A percentile compares a stretch with the other conserved stretches of the same genome.
phyloP scores from a whole-genome alignment of 2,329 filamentous ascomycete genomes.

The Colletotrichum cuscutae region DNA sequence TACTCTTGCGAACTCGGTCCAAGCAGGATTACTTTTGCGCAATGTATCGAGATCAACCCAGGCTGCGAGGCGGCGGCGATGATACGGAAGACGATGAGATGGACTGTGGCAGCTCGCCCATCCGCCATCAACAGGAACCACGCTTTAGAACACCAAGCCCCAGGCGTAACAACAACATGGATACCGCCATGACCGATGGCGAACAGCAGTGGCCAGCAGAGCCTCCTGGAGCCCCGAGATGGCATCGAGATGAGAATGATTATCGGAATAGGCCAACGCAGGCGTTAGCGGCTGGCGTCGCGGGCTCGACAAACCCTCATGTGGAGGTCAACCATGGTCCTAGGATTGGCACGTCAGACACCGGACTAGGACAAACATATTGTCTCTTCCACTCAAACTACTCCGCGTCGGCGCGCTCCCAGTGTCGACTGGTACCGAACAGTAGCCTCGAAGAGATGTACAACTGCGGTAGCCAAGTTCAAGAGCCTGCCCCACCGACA shows the following conservation, averaged over 20 bases:
- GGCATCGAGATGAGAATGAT: background rate
- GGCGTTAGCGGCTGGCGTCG: background rate
- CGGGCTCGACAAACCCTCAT: background rate
- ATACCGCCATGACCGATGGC: background rate
- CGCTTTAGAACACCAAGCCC: background rate
- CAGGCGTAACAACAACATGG: background rate
- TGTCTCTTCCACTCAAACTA: background rate
- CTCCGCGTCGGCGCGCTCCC: background rate
- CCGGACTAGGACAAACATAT: background rate
- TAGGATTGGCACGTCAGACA: background rate
- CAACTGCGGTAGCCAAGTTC: background rate
- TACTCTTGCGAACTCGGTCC: background rate
- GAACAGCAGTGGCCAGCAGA: background rate
- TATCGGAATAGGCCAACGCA: background rate
- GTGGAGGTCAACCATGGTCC: background rate
- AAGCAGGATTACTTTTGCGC: background rate
- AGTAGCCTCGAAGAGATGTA: background rate
- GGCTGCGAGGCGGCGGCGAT: background rate
- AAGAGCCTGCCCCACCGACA: background rate
- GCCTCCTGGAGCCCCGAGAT: no score
- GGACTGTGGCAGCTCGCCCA: background rate
- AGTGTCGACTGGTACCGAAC: background rate
- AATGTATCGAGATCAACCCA: background rate
- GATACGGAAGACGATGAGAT: background rate
- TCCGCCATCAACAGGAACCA: background rate